phyloP scores from a whole-genome alignment of 2,329 filamentous ascomycete species.

The Penicillium sp. region DNA sequence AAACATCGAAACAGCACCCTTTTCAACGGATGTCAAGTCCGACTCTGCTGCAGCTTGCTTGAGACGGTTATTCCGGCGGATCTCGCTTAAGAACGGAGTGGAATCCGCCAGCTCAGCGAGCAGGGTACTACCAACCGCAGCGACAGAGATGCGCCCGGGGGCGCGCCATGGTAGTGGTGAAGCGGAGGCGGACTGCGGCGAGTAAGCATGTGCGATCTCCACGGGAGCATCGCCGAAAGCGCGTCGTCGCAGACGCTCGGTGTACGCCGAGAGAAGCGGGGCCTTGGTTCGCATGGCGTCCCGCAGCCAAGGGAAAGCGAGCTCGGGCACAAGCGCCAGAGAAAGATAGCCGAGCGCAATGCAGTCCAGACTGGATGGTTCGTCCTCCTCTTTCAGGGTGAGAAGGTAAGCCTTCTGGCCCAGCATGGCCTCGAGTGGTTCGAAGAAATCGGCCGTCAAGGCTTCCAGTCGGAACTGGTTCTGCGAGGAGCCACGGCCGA shows the following conservation, averaged over 20 bases:
- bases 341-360: constrained; percentile 76
- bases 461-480: constrained; percentile 74
- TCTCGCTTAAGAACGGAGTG: constrained; percentile 36
- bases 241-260: constrained; percentile 37
- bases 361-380: constrained; percentile 71
- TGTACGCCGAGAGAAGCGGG: constrained; percentile 45
- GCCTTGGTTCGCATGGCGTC: constrained; percentile 55
- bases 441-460: constrained; percentile 68
- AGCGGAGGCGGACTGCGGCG: constrained; percentile 11
- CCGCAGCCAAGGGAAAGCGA: constrained; percentile 63
- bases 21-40: constrained; percentile 26
- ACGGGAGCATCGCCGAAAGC: constrained; percentile 37
- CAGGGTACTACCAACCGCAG: constrained; percentile 35
- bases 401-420: constrained; percentile 58
- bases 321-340: constrained; percentile 63
- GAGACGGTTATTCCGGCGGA: constrained; percentile 38
- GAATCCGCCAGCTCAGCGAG: constrained; percentile 36
- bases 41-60: constrained; percentile 33
- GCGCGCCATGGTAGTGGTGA: constrained; percentile 36
- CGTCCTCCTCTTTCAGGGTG: constrained; percentile 33
- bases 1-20: constrained; percentile 23
- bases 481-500: constrained; percentile 66
- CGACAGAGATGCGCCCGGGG: constrained; percentile 31
- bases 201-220: constrained; percentile 24
- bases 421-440: constrained; percentile 65